Evolutionary conservation across 176 grass and related monocot species (phyloP), one percentile per base, ranked within the genome.

Genomic region (Zizania latifolia): DNA sequence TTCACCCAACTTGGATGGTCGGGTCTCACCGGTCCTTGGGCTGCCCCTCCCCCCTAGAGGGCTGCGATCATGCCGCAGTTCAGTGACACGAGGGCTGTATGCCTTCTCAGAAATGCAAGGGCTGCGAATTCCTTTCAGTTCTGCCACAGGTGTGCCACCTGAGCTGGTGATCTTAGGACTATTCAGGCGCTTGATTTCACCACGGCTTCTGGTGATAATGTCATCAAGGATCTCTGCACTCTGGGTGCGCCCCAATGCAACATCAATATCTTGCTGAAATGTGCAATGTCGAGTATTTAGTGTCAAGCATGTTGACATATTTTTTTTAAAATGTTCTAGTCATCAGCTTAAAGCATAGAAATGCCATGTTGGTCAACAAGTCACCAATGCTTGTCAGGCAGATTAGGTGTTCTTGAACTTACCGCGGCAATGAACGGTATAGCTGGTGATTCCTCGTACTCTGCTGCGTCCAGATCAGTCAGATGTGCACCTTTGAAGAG

Each of bases 401-500:
- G 70, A 70, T 63, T 8, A 54, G 57, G 17, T 64, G 3, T 74
- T 74, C 10, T 26, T 75, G 31, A 74, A 59, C 80, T 76, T 30
- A 99, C 96, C 61, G 30, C 67, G 58, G 86, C 84, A 68, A 95
- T 81, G 83, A 92, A 99, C 8, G 87, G 87, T 80, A 99, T 92
- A 65, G 96, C 92, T 0, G 92, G 92, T 14, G 86, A 90, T 68
- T 99, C 96, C 57, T 99, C 96, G 3, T 90, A 99, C 67, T 92
- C 92, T 0, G 96, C 96, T 14, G 96, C 92, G 11, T 99, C 96
- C 32, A 99, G 68, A 27, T 99, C 96, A 26, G 87, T 92, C 10
- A 99, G 89, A 79, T 95, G 91, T 27, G 89, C 92, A 46, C 96
- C 96, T 72, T 99, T 99, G 96, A 99, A 99, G 71, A 99, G 86